Base-by-base conservation (phyloP, 2,329 filamentous ascomycete species). In the Colletotrichum tamarilloi region DNA sequence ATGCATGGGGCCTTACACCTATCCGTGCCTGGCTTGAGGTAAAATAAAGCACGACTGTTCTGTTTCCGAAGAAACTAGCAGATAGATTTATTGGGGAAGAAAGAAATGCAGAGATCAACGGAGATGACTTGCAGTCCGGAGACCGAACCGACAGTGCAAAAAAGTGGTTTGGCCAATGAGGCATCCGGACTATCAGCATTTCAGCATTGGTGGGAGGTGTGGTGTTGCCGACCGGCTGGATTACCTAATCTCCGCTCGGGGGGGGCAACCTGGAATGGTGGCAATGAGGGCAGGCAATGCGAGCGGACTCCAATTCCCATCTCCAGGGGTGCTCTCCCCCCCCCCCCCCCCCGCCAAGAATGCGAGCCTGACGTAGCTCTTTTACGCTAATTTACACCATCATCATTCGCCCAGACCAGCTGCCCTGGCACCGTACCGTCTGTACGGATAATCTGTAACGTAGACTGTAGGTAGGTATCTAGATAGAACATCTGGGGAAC, bases 321-420 rank as follows among this genome's bases (percentile, higher is more conserved):
- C 66, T 32, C 46, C 49, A 57, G 60, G 35, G 26, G 66, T 26
- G 26, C 26, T 1, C 24, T n/a, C n/a, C 22, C 22, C 22, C 22
- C 24, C 24, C 24, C 26, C 26, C 63, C 49, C 53, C 42, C 42
- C 59, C 67, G 28, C 30, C 58, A 24, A 53, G 46, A 72, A 57
- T 52, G 56, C 32, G 42, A 28, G 46, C 67, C 62, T 73, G 71
- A 73, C 71, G 71, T 73, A 73, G 56, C 56, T 53, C 42, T 22
- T 64, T 35, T 32, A 35, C 60, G 56, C 59, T 53, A 62, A 38
- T 52, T 49, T 72, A 22, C 28, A 72, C 26, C 71, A 56, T 71
- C 71, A 73, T 64, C 70, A 55, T 38, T 67, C 58, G 26, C 42
- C 46, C 28, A 32, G 49, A 57, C 52, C 67, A 57, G 60, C 52